Base-by-base conservation (phyloP, 176 grass and related monocot genomes). In the Hyparrhenia diplandra region DNA sequence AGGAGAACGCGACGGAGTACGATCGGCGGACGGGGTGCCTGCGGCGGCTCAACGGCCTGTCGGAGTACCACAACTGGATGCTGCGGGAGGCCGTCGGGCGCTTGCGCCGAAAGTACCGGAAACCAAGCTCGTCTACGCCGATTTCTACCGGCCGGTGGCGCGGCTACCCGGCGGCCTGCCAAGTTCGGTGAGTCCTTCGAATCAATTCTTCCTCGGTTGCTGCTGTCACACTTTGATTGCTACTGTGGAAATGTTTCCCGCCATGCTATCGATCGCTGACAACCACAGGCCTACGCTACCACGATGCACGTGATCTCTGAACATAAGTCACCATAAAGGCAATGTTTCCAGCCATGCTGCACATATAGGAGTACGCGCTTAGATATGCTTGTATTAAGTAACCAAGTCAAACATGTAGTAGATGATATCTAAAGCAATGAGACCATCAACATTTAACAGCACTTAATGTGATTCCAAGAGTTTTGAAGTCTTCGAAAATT, bases 1-100 rank as follows among this genome's bases (percentile, higher is more conserved):
- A n/a, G n/a, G n/a, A n/a, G n/a, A 30, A 31, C 14, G 4, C 28
- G 52, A 45, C 35, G 52, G 34, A 60, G 31, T 91, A 85, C 49
- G 86, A 91, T 23, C 61, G 21, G 1, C 67, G 68, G 67, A 88
- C 78, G 17, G 86, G 82, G 20, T 88, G 90, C 83, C 79, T 91
- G 61, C 79, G 79, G 86, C 83, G 83, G 77, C 42, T 88, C 61
- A 91, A 91, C 42, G 82, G 75, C 28, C 36, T 91, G 8, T 20
- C 78, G 18, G 49, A 85, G 82, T 88, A 91, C 55, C 90, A 88
- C 42, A 91, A 91, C 86, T 79, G 76, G 79, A 6, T 88, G 90
- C 86, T 91, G 13, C 78, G 74, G 43, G 73, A 76, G 39, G 74
- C 67, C 13, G 14, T 91, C 7, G 31, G 21, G 10, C 58, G 10